phyloP scores from a whole-genome alignment of 2,329 filamentous ascomycete genomes.

The Pyrenophora seminiperda region DNA sequence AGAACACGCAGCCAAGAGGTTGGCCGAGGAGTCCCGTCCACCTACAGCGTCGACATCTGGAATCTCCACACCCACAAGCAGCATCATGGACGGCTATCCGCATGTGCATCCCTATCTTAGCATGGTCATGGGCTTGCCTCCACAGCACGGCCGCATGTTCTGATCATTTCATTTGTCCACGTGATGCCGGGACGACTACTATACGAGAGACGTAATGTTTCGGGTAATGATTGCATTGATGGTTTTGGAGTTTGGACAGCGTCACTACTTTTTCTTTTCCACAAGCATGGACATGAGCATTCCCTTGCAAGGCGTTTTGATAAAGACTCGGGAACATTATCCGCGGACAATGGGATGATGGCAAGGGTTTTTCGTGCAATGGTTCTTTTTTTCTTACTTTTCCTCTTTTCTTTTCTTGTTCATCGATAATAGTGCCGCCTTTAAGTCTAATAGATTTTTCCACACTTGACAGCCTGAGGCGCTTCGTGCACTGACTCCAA shows the following conservation, averaged over 20 bases:
- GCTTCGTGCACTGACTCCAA: not conserved
- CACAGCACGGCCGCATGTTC: slow-evolving; percentile 15
- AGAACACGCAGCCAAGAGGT: slow-evolving; percentile 20
- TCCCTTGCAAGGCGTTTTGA: slow-evolving; percentile 16
- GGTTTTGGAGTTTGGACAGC: slow-evolving; percentile 12
- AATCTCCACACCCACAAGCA: slow-evolving; percentile 25
- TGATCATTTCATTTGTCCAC: slow-evolving; percentile 14
- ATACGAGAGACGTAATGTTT: slow-evolving; percentile 5
- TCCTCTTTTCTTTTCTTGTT: not conserved
- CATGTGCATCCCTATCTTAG: slow-evolving; percentile 19
- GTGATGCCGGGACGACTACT: slow-evolving; percentile 3
- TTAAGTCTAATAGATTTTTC: slow-evolving; percentile 5
- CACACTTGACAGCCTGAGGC: not conserved
- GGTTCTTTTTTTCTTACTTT: too few relatives aligned
- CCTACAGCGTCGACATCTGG: slow-evolving; percentile 26
- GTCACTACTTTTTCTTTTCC: not conserved
- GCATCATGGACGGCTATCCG: slow-evolving; percentile 20
- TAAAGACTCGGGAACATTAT: slow-evolving; percentile 10
- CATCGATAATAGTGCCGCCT: slow-evolving; percentile 1
- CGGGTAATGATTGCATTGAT: slow-evolving; percentile 19
- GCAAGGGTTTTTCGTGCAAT: slow-evolving; percentile 1
- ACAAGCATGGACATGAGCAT: slow-evolving; percentile 11
- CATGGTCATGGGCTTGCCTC: slow-evolving; percentile 12
- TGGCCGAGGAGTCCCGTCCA: slow-evolving; percentile 14
- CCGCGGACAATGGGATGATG: slow-evolving; percentile 1